Evolutionary conservation across 2,329 filamentous ascomycete genomes (phyloP).

Genomic region (Clonostachys solani): DNA sequence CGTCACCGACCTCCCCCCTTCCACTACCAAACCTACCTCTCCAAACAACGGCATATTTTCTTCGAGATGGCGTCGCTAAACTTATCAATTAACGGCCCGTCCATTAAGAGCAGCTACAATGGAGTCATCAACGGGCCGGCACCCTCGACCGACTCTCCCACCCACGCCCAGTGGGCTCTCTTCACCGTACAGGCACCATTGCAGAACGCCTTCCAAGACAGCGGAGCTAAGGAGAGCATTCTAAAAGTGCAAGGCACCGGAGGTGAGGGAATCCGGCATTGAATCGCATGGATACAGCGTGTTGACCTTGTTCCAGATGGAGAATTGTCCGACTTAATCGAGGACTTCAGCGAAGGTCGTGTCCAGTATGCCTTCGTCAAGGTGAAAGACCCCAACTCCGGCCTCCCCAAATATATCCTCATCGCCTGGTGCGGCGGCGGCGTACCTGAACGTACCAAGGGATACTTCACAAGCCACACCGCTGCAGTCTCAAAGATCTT

Average conservation of each 20-base stretch:
- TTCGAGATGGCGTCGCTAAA: conserved; percentile 71
- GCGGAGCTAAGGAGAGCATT: conserved; percentile 83
- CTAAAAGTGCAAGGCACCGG: conserved; percentile 91
- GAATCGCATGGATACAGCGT: not conserved
- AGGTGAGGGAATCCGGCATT: conserved; percentile 43
- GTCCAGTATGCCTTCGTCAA: conserved; percentile 97
- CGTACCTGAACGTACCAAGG: conserved; percentile 96
- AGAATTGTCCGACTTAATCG: conserved; percentile 82
- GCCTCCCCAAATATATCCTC: conserved; percentile 84
- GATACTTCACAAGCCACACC: conserved; percentile 95
- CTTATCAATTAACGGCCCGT: conserved; percentile 73
- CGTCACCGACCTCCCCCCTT: no score
- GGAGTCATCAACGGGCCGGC: conserved; percentile 50
- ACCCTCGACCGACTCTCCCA: conserved; percentile 62
- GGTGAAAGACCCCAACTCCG: conserved; percentile 90
- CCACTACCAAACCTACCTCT: no score
- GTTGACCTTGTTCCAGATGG: conserved; percentile 59
- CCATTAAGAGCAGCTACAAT: conserved; percentile 77
- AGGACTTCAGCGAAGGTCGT: conserved; percentile 94
- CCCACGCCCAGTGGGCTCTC: conserved; percentile 88
- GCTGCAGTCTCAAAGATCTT: conserved; percentile 86
- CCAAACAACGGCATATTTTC: not conserved
- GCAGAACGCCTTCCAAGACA: conserved; percentile 87
- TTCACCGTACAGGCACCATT: conserved; percentile 92
- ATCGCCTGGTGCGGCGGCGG: conserved; percentile 97